A percentile compares a stretch with the other conserved stretches of the same genome.
phyloP scores from a whole-genome alignment of 192 early-diverging fungal species.

The Backusella luteola region DNA sequence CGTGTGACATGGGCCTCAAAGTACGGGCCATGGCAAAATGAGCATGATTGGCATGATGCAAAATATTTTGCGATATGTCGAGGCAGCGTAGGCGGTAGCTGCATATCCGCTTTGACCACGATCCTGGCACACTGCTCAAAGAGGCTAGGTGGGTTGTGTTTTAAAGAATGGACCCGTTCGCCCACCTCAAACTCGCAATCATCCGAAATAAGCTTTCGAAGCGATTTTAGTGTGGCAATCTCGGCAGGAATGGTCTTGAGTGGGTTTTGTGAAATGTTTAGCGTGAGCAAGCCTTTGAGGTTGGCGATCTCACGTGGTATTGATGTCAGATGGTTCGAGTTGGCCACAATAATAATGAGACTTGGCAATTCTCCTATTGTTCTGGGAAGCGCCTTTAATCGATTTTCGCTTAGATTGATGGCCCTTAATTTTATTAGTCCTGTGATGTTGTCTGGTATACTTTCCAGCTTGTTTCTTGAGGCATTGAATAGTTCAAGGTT shows the following conservation, averaged over 20 bases:
- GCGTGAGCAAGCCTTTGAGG: constrained; percentile 55
- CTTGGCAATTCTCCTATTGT: constrained; percentile 60
- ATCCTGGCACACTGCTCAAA: constrained; percentile 76
- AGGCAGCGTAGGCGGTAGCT: constrained; percentile 48
- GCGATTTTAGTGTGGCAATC: constrained; percentile 62
- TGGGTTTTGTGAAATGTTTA: constrained; percentile 71
- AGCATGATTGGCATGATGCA: constrained; percentile 55
- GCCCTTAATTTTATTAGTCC: constrained; percentile 65
- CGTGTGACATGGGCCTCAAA: constrained; percentile 63
- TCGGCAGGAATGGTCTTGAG: constrained; percentile 69
- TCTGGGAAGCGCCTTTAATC: constrained; percentile 57
- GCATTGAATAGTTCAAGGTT: constrained; percentile 63
- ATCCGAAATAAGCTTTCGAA: constrained; percentile 59
- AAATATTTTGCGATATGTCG: constrained; percentile 70
- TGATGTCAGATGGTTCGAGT: constrained; percentile 58
- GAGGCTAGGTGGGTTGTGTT: constrained; percentile 58
- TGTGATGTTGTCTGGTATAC: constrained; percentile 68
- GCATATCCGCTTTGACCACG: constrained; percentile 59
- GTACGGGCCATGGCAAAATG: constrained; percentile 79
- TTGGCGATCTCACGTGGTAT: constrained; percentile 68
- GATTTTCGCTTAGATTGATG: constrained; percentile 64
- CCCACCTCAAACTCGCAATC: constrained; percentile 50
- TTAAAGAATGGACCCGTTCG: constrained; percentile 29
- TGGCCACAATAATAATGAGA: constrained; percentile 60
- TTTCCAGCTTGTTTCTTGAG: constrained; percentile 59